Conservation (phyloP, 805 yeast genomes). For the Yarrowia sp. region DNA sequence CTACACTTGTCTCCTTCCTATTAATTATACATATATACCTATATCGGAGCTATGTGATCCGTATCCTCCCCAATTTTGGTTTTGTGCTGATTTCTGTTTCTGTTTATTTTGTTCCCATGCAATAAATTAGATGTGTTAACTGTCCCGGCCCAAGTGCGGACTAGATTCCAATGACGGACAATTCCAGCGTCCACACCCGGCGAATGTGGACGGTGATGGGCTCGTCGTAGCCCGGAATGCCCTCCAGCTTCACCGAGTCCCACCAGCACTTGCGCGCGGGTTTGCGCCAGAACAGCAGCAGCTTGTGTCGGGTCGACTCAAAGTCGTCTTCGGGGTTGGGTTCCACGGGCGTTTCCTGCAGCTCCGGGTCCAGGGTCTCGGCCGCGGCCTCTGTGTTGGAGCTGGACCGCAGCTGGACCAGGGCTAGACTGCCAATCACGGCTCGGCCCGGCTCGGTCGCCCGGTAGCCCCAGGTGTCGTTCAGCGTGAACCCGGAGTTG, state of each 20-base stretch:
- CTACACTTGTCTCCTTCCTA: background rate
- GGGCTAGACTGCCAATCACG: slow-evolving; percentile 81
- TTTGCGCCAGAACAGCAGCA: slow-evolving; percentile 92
- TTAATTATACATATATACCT: slow-evolving; percentile 15
- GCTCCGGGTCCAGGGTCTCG: background rate
- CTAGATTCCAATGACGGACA: slow-evolving; percentile 81
- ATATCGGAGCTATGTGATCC: slow-evolving; percentile 4
- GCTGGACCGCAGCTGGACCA: slow-evolving; percentile 57
- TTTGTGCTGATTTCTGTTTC: background rate
- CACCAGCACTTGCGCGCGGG: slow-evolving; percentile 99
- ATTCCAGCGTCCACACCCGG: slow-evolving; percentile 95
- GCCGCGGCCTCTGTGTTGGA: background rate
- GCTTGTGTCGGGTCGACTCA: slow-evolving; percentile 58
- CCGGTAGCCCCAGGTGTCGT: slow-evolving; percentile 85
- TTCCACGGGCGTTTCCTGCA: background rate
- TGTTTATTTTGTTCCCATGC: slow-evolving; percentile 16
- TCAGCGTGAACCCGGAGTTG: slow-evolving; percentile 75
- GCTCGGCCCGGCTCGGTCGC: slow-evolving; percentile 87
- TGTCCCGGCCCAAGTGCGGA: background rate
- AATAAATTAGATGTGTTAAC: slow-evolving; percentile 23
- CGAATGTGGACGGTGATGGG: slow-evolving; percentile 80
- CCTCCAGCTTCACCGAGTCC: slow-evolving; percentile 58
- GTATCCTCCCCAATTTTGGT: background rate
- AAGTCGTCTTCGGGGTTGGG: slow-evolving; percentile 26
- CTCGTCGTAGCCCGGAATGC: slow-evolving; percentile 49